Evolutionary conservation across 164 flowering plant species (phyloP), one percentile per base, ranked within the genome.

Genomic region (Platanus orientalis): DNA sequence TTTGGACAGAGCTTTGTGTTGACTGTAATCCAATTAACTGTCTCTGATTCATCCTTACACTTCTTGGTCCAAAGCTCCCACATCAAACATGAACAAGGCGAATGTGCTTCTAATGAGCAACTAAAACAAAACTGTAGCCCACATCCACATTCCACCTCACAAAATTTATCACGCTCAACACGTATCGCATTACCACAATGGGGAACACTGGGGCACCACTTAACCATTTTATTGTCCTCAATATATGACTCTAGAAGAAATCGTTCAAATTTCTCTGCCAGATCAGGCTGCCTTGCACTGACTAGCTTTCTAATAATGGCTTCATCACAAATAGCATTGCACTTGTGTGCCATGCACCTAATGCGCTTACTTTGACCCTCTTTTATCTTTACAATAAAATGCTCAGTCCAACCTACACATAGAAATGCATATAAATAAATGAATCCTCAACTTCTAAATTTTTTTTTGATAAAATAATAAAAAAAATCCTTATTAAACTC

Each of bases 261-360:
- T 39, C 80, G 81, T 30, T 85, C 87, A 68, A 79, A 85, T 64
- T 80, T 81, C 61, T 78, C 79, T 6, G 87, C 85, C 50, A 85
- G 49, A 66, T 68, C 66, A 54, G 78, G 79, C 59, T 77, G 76
- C 60, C 64, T 79, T 52, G 57, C 61, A 63, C 77, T 74, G 49
- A 89, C 89, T 32, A 92, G 75, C 65, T 66, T 69, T 66, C 91
- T 83, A 34, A 92, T 65, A 61, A 76, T 73, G 44, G 80, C 79
- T 74, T 92, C 96, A 80, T 92, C 94, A 71, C 98, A 92, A 27
- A 89, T 78, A 39, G 86, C 81, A 73, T 83, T 78, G 79, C 98
- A 92, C 75, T 79, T 84, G 74, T 86, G 77, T n/a, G 88, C 92
- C 96, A 89, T 92, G 89, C 98, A 92, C 54, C 79, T 79, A 27